A percentile compares a stretch with the other conserved stretches of the same genome.
Evolutionary conservation across 208 protist species (phyloP).

Genomic region (Perkinsela sp.): DNA sequence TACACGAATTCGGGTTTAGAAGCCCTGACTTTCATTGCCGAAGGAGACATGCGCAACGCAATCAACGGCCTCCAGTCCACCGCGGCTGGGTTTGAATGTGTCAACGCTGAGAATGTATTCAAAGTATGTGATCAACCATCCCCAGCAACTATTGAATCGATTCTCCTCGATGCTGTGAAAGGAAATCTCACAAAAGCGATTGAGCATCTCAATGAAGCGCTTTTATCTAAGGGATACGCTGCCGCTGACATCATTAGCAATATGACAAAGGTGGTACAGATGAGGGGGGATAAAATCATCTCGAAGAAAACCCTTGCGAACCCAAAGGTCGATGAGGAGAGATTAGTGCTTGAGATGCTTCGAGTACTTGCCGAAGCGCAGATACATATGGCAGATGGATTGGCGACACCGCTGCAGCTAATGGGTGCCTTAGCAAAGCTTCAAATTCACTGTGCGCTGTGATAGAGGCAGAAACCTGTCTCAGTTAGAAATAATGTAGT

Average conservation of each 20-base stretch:
- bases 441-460: no score
- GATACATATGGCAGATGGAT: conserved; percentile 51
- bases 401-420: conserved; percentile 43
- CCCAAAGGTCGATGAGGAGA: conserved; percentile 22
- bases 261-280: conserved; percentile 66
- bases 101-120: conserved; percentile 91
- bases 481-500: no score
- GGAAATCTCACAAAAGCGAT: conserved; percentile 30
- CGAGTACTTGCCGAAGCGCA: conserved; percentile 42
- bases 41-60: conserved; percentile 84
- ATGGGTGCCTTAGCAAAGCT: conserved; percentile 44
- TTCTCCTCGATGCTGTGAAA: conserved; percentile 48
- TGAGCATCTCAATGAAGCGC: conserved; percentile 38
- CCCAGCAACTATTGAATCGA: conserved; percentile 64
- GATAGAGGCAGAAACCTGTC: no score
- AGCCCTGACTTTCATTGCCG: conserved; percentile 84
- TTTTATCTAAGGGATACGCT: conserved; percentile 69
- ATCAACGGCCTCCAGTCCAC: conserved; percentile 94
- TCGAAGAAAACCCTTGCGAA: conserved; percentile 2
- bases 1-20: conserved; percentile 80
- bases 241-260: conserved; percentile 82
- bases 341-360: conserved; percentile 38
- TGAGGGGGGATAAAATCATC: background rate
- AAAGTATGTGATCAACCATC: conserved; percentile 95
- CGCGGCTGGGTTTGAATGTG: conserved; percentile 65